Evolutionary conservation across 2,329 filamentous ascomycete species (phyloP).

Genomic region (Thielaviopsis ethacetica): DNA sequence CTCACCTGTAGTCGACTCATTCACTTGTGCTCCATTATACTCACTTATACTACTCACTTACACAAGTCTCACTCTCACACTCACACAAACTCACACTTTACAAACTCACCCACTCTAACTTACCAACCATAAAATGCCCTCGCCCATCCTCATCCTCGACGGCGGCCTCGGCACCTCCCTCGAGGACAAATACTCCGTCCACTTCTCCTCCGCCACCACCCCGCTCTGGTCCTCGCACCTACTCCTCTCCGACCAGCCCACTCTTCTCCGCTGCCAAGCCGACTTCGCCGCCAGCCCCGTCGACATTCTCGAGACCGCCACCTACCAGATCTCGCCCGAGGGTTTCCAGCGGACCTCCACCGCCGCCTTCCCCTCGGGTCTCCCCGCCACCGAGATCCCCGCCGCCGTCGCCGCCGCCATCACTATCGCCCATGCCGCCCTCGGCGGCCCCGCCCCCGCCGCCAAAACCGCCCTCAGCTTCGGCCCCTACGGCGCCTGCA

Average conservation of each 20-base stretch:
- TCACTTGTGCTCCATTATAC: too few relatives aligned
- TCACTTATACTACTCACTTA: too few relatives aligned
- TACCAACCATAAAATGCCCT: neutral
- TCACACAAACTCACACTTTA: neutral
- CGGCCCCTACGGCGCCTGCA: slow-evolving; percentile 51
- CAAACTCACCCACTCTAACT: too few relatives aligned
- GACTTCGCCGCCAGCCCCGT: slow-evolving; percentile 40
- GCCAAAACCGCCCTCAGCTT: slow-evolving; percentile 38
- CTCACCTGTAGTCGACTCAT: too few relatives aligned
- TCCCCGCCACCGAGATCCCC: slow-evolving; percentile 16
- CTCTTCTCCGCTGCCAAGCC: slow-evolving; percentile 36
- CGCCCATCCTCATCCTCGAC: slow-evolving; percentile 36
- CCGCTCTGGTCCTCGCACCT: slow-evolving; percentile 55
- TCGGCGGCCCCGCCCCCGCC: slow-evolving; percentile 8
- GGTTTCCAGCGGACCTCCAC: slow-evolving; percentile 37
- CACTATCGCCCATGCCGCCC: slow-evolving; percentile 24
- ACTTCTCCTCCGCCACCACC: slow-evolving; percentile 30
- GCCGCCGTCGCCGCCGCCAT: slow-evolving; percentile 26
- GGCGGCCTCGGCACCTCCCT: slow-evolving; percentile 53
- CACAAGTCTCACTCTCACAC: too few relatives aligned
- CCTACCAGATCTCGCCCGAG: slow-evolving; percentile 45
- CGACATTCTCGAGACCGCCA: slow-evolving; percentile 49
- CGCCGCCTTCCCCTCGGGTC: slow-evolving; percentile 25
- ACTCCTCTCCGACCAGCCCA: slow-evolving; percentile 34
- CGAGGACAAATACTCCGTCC: slow-evolving; percentile 36